Percentiles rank a stretch among this genome's conserved stretches.
phyloP scores from a whole-genome alignment of 2,329 filamentous ascomycete species.

The Talaromyces sp. region DNA sequence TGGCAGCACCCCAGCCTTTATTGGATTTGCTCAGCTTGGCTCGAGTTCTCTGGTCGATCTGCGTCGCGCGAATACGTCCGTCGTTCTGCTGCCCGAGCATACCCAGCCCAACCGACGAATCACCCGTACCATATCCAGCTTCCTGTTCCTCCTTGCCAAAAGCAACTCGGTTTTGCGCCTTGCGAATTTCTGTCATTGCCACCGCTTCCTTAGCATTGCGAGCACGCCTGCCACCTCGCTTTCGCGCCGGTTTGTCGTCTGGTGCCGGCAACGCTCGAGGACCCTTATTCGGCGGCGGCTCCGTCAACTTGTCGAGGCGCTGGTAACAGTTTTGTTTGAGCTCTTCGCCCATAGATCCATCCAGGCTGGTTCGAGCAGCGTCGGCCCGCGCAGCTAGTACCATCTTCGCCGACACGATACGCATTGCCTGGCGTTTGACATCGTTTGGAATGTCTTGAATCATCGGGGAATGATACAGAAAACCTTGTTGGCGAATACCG shows the following conservation, averaged over 20 bases:
- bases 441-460: conserved; percentile 80
- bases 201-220: conserved; percentile 94
- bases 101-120: conserved; percentile 79
- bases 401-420: conserved; percentile 88
- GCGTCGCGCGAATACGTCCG: conserved; percentile 79
- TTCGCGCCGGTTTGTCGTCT: conserved; percentile 89
- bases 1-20: conserved; percentile 80
- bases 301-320: conserved; percentile 85
- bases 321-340: conserved; percentile 78
- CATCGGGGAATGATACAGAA: conserved; percentile 85
- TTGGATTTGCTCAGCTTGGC: conserved; percentile 94
- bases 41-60: conserved; percentile 88
- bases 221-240: conserved; percentile 83
- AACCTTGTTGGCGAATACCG: conserved; percentile 85
- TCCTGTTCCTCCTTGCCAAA: conserved; percentile 96
- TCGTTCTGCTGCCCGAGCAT: conserved; percentile 91
- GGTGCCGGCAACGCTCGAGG: conserved; percentile 81
- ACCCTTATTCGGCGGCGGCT: conserved; percentile 85
- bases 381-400: conserved; percentile 91
- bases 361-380: conserved; percentile 71
- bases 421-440: conserved; percentile 87
- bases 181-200: conserved; percentile 93
- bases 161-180: conserved; percentile 91
- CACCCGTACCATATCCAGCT: conserved; percentile 81
- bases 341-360: conserved; percentile 77